Evolutionary conservation across 306 rosid genomes (phyloP).

Genomic region (Potentilla sterilis): DNA sequence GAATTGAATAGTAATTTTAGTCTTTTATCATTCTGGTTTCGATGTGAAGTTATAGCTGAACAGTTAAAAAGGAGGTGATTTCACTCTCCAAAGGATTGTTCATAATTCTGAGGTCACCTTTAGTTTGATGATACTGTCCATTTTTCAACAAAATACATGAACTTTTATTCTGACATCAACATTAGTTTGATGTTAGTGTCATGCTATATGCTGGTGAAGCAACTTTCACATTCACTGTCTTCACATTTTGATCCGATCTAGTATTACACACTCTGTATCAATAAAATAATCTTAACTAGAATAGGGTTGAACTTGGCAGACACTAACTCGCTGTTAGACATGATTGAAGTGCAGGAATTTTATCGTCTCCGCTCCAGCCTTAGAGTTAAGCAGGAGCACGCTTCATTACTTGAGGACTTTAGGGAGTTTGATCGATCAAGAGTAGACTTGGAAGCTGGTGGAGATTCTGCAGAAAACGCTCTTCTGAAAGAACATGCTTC

Average conservation of each 20-base stretch:
- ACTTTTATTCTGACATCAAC: too few relatives aligned
- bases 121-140: background rate
- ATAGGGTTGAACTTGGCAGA: constrained; percentile 24
- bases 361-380: constrained; percentile 88
- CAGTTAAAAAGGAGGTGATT: background rate
- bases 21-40: background rate
- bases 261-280: background rate
- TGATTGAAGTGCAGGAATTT: constrained; percentile 88
- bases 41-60: background rate
- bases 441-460: constrained; percentile 84
- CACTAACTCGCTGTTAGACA: constrained; percentile 36
- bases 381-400: constrained; percentile 84
- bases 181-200: background rate
- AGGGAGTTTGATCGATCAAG: constrained; percentile 93
- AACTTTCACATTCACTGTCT: background rate
- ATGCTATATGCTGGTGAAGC: background rate
- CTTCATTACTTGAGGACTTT: constrained; percentile 93
- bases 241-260: background rate
- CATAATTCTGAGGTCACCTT: background rate
- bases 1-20: background rate
- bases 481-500: constrained; percentile 81
- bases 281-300: background rate
- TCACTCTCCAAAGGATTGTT: background rate
- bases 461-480: constrained; percentile 57
- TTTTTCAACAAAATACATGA: background rate